These are phyloP conservation scores for Pichia sorboxylosa DNA, from an alignment of 1,139 yeast genomes.

Conservation along the genomic window DNA sequence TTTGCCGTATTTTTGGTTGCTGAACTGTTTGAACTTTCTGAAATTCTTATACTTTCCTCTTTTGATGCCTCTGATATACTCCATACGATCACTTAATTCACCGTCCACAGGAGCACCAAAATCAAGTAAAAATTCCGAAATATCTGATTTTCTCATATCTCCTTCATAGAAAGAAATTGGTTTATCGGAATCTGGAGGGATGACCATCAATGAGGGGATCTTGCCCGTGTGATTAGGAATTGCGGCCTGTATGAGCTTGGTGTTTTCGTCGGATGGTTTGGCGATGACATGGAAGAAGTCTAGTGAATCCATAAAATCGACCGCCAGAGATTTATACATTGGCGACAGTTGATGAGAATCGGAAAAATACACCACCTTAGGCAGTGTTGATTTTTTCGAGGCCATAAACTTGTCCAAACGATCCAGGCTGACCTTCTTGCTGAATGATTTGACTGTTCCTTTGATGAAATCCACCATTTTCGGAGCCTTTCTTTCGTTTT, in stretches of 20 bases:
- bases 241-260: constrained; percentile 1
- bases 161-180: constrained; percentile 14
- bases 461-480: constrained; percentile 48
- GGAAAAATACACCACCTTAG: constrained; percentile 36
- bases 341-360: constrained; percentile 43
- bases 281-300: constrained; percentile 31
- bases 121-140: constrained; percentile 15
- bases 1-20: constrained; percentile 5
- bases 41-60: constrained; percentile 16
- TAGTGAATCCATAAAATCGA: constrained; percentile 48
- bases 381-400: constrained; percentile 20
- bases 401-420: constrained; percentile 25
- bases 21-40: constrained; percentile 10
- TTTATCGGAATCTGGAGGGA: constrained; percentile 3
- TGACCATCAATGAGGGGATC: not conserved
- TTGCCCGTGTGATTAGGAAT: constrained; percentile 5
- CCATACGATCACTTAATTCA: constrained; percentile 15
- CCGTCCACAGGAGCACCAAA: constrained; percentile 20
- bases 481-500: constrained; percentile 55
- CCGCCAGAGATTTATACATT: constrained; percentile 58
- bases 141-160: constrained; percentile 9
- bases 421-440: constrained; percentile 34
- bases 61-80: constrained; percentile 14
- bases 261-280: constrained; percentile 5
- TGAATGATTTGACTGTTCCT: constrained; percentile 62